phyloP scores from a whole-genome alignment of 163 green algal genomes.

The Scenedesmus sp. region DNA sequence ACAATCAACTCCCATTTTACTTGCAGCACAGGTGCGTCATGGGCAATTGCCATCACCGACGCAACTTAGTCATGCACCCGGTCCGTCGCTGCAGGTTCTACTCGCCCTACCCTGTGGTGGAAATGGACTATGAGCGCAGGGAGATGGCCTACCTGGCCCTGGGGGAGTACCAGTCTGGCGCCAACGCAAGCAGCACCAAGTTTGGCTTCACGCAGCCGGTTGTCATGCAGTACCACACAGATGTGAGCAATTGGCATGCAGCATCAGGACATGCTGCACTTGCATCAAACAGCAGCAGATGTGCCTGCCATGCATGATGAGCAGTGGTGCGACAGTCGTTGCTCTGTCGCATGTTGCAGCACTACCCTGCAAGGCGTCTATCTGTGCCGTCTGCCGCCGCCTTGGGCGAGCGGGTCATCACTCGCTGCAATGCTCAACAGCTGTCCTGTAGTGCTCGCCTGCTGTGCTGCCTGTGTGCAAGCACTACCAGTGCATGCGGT shows the following conservation, averaged over 20 bases:
- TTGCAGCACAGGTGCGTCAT: neutral
- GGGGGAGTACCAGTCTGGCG: constrained; percentile 66
- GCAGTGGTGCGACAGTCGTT: too few species aligned
- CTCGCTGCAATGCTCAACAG: neutral
- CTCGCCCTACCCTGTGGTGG: constrained; percentile 62
- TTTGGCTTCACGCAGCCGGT: constrained; percentile 65
- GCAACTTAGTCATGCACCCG: neutral
- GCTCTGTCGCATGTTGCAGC: neutral
- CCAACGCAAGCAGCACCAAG: constrained; percentile 25
- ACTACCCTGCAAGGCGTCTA: neutral
- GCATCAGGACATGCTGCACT: neutral
- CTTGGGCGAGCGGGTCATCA: too few species aligned
- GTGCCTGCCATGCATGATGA: neutral
- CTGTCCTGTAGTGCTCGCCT: neutral
- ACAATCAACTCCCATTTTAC: neutral
- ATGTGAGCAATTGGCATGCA: constrained; percentile 32
- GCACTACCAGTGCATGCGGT: neutral
- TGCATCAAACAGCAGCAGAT: neutral
- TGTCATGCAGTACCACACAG: constrained; percentile 68
- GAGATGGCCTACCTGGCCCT: constrained; percentile 72
- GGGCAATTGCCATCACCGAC: neutral
- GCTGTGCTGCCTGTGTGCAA: neutral
- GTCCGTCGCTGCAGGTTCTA: constrained; percentile 58
- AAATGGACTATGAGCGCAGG: constrained; percentile 67
- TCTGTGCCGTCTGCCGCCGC: neutral